These are phyloP conservation scores for Collybia sp. DNA, from an alignment of 768 basidiomycete genomes.

Conservation along the genomic window DNA sequence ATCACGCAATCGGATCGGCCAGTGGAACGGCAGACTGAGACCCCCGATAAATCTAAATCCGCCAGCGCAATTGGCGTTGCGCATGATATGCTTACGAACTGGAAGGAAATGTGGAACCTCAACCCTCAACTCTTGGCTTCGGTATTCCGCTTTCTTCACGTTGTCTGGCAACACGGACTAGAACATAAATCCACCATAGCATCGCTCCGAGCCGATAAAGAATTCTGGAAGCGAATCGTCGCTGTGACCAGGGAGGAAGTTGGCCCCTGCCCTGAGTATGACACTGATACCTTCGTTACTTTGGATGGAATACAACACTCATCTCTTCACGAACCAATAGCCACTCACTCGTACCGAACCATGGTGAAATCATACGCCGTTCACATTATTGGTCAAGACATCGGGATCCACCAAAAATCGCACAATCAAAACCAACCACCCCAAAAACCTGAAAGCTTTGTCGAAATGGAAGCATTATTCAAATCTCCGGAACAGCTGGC, in stretches of 20 bases:
- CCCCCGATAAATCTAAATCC: conserved; percentile 25
- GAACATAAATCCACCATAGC: conserved; percentile 65
- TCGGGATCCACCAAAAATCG: conserved; percentile 52
- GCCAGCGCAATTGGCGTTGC: conserved; percentile 67
- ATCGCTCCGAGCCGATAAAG: conserved; percentile 45
- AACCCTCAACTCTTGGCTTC: conserved; percentile 75
- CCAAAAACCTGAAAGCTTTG: conserved; percentile 57
- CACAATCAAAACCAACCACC: conserved; percentile 27
- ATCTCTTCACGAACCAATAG: conserved; percentile 55
- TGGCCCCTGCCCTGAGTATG: conserved; percentile 69
- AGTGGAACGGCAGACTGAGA: conserved; percentile 27
- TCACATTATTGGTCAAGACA: conserved; percentile 70
- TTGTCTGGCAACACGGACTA: conserved; percentile 76
- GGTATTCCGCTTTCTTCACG: conserved; percentile 69
- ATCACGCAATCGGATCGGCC: conserved; percentile 22
- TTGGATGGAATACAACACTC: conserved; percentile 49
- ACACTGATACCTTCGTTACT: conserved; percentile 40
- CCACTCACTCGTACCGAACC: conserved; percentile 62
- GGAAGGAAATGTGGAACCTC: conserved; percentile 73
- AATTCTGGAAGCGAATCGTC: conserved; percentile 70
- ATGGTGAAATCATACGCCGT: conserved; percentile 72
- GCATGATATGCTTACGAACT: conserved; percentile 56
- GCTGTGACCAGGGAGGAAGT: conserved; percentile 64
- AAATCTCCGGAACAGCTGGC: conserved; percentile 58
- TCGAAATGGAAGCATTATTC: conserved; percentile 50